Percentiles rank a stretch among this genome's conserved stretches.
phyloP scores from a whole-genome alignment of 164 flowering plant species.

The Vitis vinifera region DNA sequence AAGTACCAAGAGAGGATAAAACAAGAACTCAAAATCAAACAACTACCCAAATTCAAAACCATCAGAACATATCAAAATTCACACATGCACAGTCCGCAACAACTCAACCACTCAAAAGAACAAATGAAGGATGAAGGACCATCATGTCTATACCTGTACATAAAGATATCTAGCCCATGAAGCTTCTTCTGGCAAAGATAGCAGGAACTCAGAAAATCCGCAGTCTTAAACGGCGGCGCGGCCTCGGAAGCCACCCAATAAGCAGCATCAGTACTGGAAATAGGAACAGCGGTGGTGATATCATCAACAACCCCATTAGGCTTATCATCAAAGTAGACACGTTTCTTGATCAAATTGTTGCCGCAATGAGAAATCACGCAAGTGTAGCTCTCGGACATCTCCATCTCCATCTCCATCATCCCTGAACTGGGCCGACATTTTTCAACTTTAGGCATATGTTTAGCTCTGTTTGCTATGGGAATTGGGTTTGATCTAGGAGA shows the following conservation, averaged over 20 bases:
- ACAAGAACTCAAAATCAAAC: too few species aligned
- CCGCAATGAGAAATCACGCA: slow-evolving; percentile 58
- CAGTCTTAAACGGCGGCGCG: slow-evolving; percentile 14
- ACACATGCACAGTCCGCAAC: neutral
- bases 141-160: slow-evolving; percentile 49
- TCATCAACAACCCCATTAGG: neutral
- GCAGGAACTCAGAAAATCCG: slow-evolving; percentile 46
- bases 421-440: slow-evolving; percentile 14
- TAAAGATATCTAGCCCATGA: slow-evolving; percentile 60
- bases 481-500: slow-evolving; percentile 37
- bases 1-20: too few species aligned
- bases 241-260: slow-evolving; percentile 19
- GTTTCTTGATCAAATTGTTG: slow-evolving; percentile 28
- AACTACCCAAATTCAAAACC: too few species aligned
- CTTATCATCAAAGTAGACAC: slow-evolving; percentile 41
- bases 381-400: slow-evolving; percentile 65
- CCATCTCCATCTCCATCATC: slow-evolving; percentile 31
- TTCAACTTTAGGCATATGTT: neutral
- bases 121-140: neutral
- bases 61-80: neutral
- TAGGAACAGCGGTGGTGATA: neutral
- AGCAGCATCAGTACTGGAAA: neutral
- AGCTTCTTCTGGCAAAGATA: slow-evolving; percentile 57
- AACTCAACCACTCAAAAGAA: neutral
- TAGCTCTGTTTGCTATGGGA: slow-evolving; percentile 16